Base-by-base conservation (phyloP, 192 early-diverging fungal species). In the Powellomyces hirtus region DNA sequence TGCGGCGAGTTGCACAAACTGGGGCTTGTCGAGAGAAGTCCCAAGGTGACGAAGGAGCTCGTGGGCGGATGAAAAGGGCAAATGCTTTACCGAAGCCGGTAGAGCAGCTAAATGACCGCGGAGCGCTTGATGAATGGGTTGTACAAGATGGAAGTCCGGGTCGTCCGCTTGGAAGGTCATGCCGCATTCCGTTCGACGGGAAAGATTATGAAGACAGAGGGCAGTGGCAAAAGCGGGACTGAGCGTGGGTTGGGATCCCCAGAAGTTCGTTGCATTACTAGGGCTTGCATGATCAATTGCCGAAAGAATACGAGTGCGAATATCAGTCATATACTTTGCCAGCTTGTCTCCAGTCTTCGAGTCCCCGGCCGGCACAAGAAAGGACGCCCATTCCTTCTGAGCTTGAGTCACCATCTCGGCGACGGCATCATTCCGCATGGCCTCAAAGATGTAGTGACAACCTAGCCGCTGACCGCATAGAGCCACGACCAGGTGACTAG, bases 141-240 rank as follows among this genome's bases (percentile, higher is more conserved):
- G 24, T 22, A 64, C 45, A 14, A 13, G n/a, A 20, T 45, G 20
- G 45, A 50, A 64, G n/a, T 51, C 42, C 1, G 42, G 34, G 62
- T 64, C 62, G 33, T 64, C 62, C 42, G 62, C 62, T 20, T 64
- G 42, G 31, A 64, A 64, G 1, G 2, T 16, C 14, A 16, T 18
- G 42, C 42, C 38, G 2, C 13, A 16, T 49, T 64, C 42, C 13
- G 16, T 49, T 26, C 22, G 18, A 13, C 62, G 62, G 45, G 42
- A 49, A 18, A 64, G 62, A 22, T 46, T 64, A 44, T 50, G 62
- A 30, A 64, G 62, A n/a, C 30, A 64, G 20, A 64, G 16, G 40
- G 62, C 62, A 16, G 38, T 20, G 24, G 62, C 38, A 44, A 64
- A 49, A 4, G 44, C 31, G 26, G 62, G 62, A n/a, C 26, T 26